phyloP scores from a whole-genome alignment of 306 rosid genomes.

The Rubus parviflorus region DNA sequence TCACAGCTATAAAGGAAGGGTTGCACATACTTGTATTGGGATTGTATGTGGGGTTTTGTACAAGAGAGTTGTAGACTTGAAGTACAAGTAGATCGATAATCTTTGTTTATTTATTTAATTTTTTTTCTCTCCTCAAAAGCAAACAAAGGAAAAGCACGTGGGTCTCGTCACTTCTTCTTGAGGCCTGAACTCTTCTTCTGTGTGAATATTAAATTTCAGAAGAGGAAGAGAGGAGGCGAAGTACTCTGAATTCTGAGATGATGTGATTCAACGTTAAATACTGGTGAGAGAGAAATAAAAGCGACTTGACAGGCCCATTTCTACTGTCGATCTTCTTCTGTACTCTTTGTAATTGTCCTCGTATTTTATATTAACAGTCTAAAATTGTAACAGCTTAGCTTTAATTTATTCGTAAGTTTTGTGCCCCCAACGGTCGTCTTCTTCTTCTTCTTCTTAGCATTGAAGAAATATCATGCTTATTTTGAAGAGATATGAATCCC shows the following conservation, averaged over 20 bases:
- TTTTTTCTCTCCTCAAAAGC: conserved; percentile 33
- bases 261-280: conserved; percentile 56
- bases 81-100: conserved; percentile 19
- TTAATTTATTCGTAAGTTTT: not conserved
- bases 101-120: not conserved
- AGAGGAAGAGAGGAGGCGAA: not conserved
- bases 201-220: conserved; percentile 1
- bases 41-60: conserved; percentile 34
- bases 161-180: conserved; percentile 21
- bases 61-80: conserved; percentile 4
- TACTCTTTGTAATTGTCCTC: conserved; percentile 42
- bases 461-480: not conserved
- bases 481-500: conserved; percentile 12
- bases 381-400: no score
- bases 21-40: not conserved
- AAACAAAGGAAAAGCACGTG: conserved; percentile 55
- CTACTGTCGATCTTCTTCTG: conserved; percentile 23
- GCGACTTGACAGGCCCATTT: conserved; percentile 63
- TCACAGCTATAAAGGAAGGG: not conserved
- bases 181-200: not conserved
- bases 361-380: not conserved
- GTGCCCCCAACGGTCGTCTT: not conserved
- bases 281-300: conserved; percentile 40
- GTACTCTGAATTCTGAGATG: conserved; percentile 47
- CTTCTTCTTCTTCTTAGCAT: not conserved